These are phyloP conservation scores for Botrytis deweyae DNA, from an alignment of 2,329 filamentous ascomycete species.

Conservation along the genomic window DNA sequence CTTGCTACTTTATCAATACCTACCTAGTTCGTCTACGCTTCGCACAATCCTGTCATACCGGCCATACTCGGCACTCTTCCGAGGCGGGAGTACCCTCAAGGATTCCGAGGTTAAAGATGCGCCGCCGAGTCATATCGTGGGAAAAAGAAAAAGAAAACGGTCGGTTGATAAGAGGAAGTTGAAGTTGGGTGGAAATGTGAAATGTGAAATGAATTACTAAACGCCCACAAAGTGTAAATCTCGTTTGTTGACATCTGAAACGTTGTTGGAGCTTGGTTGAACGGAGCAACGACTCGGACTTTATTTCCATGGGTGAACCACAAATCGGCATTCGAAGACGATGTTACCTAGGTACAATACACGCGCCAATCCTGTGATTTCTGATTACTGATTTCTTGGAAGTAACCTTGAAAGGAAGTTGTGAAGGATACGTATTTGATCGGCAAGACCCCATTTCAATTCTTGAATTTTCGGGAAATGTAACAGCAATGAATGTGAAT, in stretches of 20 bases:
- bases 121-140: background rate
- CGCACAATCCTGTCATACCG: background rate
- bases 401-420: conserved; percentile 4
- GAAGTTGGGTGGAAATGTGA: background rate
- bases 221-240: background rate
- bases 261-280: background rate
- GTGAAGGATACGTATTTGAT: background rate
- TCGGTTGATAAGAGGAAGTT: conserved; percentile 5
- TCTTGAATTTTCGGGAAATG: background rate
- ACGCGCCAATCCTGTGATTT: conserved; percentile 13
- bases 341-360: background rate
- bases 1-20: conserved; percentile 2
- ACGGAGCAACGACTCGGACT: background rate
- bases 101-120: background rate
- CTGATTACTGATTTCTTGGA: background rate
- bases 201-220: background rate
- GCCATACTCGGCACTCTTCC: conserved; percentile 6
- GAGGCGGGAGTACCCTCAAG: conserved; percentile 6
- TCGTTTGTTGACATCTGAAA: conserved; percentile 10
- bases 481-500: background rate
- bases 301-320: conserved; percentile 1
- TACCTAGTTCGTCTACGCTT: background rate
- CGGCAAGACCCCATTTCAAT: background rate
- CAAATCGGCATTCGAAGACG: background rate
- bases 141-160: background rate